These are phyloP conservation scores for Besnoitia besnoiti DNA, from an alignment of 169 alveolate species.

Conservation along the genomic window DNA sequence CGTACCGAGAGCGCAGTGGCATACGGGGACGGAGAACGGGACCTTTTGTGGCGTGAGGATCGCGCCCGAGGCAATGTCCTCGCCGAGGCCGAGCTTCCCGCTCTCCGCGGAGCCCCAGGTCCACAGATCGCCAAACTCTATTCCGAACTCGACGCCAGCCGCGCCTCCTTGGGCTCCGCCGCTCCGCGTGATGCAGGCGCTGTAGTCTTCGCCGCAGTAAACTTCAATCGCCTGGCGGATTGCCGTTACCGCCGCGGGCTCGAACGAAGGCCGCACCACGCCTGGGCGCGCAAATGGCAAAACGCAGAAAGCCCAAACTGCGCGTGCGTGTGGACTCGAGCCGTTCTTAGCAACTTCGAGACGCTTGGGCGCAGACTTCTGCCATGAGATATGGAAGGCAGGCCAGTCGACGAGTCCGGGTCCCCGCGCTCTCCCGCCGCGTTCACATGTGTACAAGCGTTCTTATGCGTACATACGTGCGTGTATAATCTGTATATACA, in stretches of 20 bases:
- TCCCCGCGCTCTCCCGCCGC: no score
- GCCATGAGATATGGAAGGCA: no score
- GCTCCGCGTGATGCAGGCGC: slow-evolving; percentile 81
- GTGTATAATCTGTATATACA: no score
- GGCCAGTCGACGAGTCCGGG: no score
- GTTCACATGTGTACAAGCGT: no score
- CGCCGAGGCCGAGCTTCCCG: slow-evolving; percentile 89
- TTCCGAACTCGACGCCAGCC: not conserved
- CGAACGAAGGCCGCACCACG: slow-evolving; percentile 75
- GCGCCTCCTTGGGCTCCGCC: slow-evolving; percentile 64
- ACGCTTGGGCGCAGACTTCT: no score
- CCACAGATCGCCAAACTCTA: slow-evolving; percentile 81
- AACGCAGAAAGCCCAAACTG: slow-evolving; percentile 11
- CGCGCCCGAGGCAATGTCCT: slow-evolving; percentile 72
- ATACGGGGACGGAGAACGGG: slow-evolving; percentile 74
- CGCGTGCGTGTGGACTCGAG: no score
- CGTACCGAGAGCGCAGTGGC: slow-evolving; percentile 81
- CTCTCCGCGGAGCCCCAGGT: slow-evolving; percentile 88
- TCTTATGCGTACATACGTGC: no score
- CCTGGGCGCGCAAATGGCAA: slow-evolving; percentile 68
- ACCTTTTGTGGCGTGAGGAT: slow-evolving; percentile 82
- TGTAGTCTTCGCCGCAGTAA: slow-evolving; percentile 84
- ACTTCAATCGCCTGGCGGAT: slow-evolving; percentile 83
- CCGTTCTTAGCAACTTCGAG: no score
- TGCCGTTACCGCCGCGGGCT: slow-evolving; percentile 80